phyloP scores from a whole-genome alignment of 2,329 filamentous ascomycete genomes.

The Aspergillus piperis region DNA sequence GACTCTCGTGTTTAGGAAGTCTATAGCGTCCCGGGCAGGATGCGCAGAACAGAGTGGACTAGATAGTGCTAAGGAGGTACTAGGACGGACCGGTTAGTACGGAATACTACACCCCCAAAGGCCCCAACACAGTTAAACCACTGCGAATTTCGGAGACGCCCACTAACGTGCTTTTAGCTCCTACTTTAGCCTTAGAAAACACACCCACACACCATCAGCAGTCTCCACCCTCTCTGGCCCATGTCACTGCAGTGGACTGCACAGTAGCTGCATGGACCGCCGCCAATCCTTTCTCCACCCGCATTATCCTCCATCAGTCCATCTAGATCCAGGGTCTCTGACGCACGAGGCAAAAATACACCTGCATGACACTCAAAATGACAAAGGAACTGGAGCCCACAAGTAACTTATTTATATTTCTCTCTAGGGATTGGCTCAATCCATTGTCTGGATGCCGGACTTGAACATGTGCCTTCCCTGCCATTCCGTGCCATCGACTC shows the following conservation, averaged over 20 bases:
- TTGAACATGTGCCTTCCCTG: constrained; percentile 28
- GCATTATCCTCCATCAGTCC: constrained; percentile 28
- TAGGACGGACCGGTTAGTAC: constrained; percentile 1
- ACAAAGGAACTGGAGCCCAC: constrained; percentile 32
- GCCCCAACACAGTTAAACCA: not conserved
- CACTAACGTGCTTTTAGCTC: constrained; percentile 10
- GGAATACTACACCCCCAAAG: not conserved
- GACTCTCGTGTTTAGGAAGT: not conserved
- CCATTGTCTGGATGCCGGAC: constrained; percentile 22
- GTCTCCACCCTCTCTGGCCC: constrained; percentile 26
- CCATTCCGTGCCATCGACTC: constrained; percentile 19
- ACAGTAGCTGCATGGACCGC: constrained; percentile 37
- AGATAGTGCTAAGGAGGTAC: constrained; percentile 4
- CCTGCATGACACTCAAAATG: constrained; percentile 46
- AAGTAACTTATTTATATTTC: constrained; percentile 26
- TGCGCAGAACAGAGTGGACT: not conserved
- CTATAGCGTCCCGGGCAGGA: not conserved
- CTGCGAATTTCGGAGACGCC: constrained; percentile 10
- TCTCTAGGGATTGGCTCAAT: constrained; percentile 25
- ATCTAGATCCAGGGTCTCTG: constrained; percentile 48
- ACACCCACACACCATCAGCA: constrained; percentile 15
- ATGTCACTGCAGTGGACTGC: constrained; percentile 26
- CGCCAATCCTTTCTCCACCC: constrained; percentile 36
- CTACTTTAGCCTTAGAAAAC: constrained; percentile 9
- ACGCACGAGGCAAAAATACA: constrained; percentile 45